Evolutionary conservation across 2,329 filamentous ascomycete genomes (phyloP), one percentile per base, ranked within the genome.

Genomic region (Conoideocrella luteorostrata): DNA sequence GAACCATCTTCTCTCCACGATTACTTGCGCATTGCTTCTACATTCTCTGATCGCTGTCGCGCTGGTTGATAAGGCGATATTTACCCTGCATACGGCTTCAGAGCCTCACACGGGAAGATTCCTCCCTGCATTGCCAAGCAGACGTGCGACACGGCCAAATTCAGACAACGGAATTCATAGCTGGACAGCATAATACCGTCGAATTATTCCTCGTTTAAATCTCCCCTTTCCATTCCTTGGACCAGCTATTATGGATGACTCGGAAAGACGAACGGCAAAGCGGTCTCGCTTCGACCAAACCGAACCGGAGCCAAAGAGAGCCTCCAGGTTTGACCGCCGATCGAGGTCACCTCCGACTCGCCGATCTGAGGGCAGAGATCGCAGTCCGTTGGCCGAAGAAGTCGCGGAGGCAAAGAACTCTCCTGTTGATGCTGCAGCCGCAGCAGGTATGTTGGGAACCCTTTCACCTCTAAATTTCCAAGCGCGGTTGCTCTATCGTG

Each of bases 261-360:
- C 84, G 50, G 86, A 90, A 54, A 78, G 82, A 61, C 80, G 81
- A 49, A 73, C 72, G 48, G 71, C 74, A 48, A 95, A 95, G 73
- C 85, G 89, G 50, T 95, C 89, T 59, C 88, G 91, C 64, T 96
- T 97, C 67, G 91, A 97, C 62, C 88, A 94, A 65, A 93, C 82
- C 37, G 88, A 91, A 62, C 82, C 86, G 5, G 88, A 93, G 59
- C 80, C 85, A 45, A 84, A 82, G 58, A 76, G 82, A 54, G 60
- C 77, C 34, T 94, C 89, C 39, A 80, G 90, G 61, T 96, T 95
- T 66, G 91, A 96, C 67, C 82, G 90, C 56, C 85, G 93, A 56
- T 97, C 93, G 46, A 85, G 88, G 52, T 95, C 89, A 24, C 89
- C 89, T 18, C 77, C 80, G 21, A 66, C 74, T 21, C 76, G 80